phyloP scores from a whole-genome alignment of 768 basidiomycete species.

The Neoboletus brunneissimus region DNA sequence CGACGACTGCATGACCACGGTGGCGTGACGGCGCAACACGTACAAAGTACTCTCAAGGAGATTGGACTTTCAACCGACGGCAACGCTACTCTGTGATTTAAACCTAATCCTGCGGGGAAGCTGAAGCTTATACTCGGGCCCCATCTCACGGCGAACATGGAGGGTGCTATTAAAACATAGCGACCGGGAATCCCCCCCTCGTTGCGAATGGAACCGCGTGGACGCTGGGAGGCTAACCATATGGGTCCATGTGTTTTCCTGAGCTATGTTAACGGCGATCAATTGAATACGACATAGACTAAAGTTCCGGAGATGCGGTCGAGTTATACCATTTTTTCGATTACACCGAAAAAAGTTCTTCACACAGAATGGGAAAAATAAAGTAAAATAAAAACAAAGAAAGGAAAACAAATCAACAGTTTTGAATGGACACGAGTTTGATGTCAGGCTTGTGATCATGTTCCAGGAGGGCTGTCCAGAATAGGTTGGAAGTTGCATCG shows the following conservation, averaged over 20 bases:
- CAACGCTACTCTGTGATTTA: neutral
- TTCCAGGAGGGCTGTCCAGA: conserved; percentile 13
- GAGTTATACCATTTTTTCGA: conserved; percentile 1
- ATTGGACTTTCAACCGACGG: conserved; percentile 53
- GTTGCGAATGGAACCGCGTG: conserved; percentile 27
- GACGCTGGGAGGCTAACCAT: conserved; percentile 28
- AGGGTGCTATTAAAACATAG: conserved; percentile 12
- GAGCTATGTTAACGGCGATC: conserved; percentile 35
- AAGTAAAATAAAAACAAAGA: conserved; percentile 17
- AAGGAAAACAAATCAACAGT: conserved; percentile 13
- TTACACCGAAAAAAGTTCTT: conserved; percentile 18
- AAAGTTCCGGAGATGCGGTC: conserved; percentile 27
- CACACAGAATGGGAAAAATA: conserved; percentile 20
- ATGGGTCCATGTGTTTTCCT: conserved; percentile 30
- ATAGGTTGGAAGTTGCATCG: conserved; percentile 4
- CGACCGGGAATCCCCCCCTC: conserved; percentile 11
- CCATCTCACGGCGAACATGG: conserved; percentile 10
- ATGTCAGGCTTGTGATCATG: conserved; percentile 3
- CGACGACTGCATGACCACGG: conserved; percentile 22
- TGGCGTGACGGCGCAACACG: conserved; percentile 11
- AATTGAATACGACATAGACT: conserved; percentile 33
- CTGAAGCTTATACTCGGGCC: neutral
- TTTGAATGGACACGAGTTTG: conserved; percentile 1
- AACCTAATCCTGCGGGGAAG: conserved; percentile 19
- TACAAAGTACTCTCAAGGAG: conserved; percentile 50